A percentile compares a stretch with the other conserved stretches of the same genome.
Conservation (phyloP, 2,329 filamentous ascomycete genomes). For the Cladosporium sp. region DNA sequence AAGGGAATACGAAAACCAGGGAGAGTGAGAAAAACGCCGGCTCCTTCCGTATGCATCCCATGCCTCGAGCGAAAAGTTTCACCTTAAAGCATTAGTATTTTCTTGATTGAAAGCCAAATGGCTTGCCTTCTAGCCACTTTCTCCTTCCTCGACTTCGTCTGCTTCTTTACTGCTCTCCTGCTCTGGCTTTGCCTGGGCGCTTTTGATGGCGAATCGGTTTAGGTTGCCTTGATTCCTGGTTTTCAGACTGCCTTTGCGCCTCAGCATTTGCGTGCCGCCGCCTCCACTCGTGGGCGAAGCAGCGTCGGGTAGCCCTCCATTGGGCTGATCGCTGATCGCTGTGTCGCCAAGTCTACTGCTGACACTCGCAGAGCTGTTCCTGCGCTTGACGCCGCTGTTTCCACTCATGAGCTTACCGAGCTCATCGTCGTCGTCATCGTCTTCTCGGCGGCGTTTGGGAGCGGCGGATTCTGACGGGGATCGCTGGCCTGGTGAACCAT, state of each 20-base stretch:
- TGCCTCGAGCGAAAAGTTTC: too few relatives aligned
- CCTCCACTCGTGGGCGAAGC: slow-evolving; percentile 13
- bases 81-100: background rate
- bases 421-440: slow-evolving; percentile 90
- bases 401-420: slow-evolving; percentile 68
- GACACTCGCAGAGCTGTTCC: slow-evolving; percentile 34
- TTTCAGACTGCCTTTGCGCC: slow-evolving; percentile 42
- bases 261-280: slow-evolving; percentile 30
- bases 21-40: background rate
- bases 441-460: slow-evolving; percentile 86
- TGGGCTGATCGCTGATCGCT: slow-evolving; percentile 20
- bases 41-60: background rate
- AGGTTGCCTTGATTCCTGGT: slow-evolving; percentile 40
- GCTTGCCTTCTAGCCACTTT: background rate
- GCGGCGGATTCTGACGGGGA: slow-evolving; percentile 71
- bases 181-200: slow-evolving; percentile 17
- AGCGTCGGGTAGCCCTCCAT: slow-evolving; percentile 16
- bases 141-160: slow-evolving; percentile 14
- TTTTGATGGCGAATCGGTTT: slow-evolving; percentile 16
- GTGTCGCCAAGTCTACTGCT: slow-evolving; percentile 17
- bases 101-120: background rate
- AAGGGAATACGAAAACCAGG: background rate
- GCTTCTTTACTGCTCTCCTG: slow-evolving; percentile 9
- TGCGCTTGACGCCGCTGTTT: slow-evolving; percentile 38
- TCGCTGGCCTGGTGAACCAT: slow-evolving; percentile 33